Evolutionary conservation across 345 rosid species (phyloP), one percentile per base, ranked within the genome.

Genomic region (Boechera retrofracta): DNA sequence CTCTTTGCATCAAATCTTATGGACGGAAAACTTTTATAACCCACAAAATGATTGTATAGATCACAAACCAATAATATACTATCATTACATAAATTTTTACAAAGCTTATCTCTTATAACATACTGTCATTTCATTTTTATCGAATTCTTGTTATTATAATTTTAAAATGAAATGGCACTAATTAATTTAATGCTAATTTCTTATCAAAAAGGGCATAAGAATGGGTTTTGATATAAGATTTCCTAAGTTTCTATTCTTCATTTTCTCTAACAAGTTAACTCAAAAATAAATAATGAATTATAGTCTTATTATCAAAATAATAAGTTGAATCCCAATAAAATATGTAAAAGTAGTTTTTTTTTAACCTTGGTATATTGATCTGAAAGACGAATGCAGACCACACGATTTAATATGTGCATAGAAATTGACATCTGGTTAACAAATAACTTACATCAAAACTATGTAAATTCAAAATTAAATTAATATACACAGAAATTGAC

Each of bases 1-100:
- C 67, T 55, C 67, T 57, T 63, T 48, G 61, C 44, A 16, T 56
- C 58, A 64, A 64, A 71, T 57, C 76, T 71, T 71, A 57, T 71
- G 72, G 61, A 36, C 68, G 72, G 39, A 6, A 45, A 28, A 28
- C 4, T 36, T 52, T 36, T 45, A 47, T 64, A 64, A 77, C 76
- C 35, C 54, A 64, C 64, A 12, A 31, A 42, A 67, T 67, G 24
- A 48, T 36, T 67, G 49, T 33, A 65, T 64, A 55, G 41, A 4
- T 62, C 15, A 45, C 66, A 72, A 64, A 7, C 26, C 49, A 39
- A 21, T 49, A 42, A 44, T 44, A 13, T 44, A 13, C n/a, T 47
- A 6, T 56, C 57, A 10, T 11, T 54, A 54, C 59, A 12, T 5
- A 26, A 11, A 4, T 2, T n/a, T n/a, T 48, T 48, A 16, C 10